Percentiles rank a stretch among this genome's conserved stretches.
Conservation (phyloP, 1,139 yeast species). For the Debaryomycetaceae sp. region DNA sequence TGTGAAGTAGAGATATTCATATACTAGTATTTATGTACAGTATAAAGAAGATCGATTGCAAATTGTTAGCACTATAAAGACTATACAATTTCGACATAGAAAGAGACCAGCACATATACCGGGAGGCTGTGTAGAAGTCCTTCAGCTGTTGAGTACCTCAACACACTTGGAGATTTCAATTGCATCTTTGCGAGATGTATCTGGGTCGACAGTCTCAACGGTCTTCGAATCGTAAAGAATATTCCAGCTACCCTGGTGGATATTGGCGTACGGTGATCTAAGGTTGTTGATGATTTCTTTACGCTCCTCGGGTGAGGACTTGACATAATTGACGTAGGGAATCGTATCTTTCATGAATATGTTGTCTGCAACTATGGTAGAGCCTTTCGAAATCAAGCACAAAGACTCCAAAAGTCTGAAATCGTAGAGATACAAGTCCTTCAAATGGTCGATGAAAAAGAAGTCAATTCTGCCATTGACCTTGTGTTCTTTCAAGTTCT, state of each 20-base stretch:
- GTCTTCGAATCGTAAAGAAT: conserved; percentile 36
- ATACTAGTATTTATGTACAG: background rate
- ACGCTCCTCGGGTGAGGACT: conserved; percentile 35
- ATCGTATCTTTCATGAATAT: conserved; percentile 35
- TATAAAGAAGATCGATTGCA: background rate
- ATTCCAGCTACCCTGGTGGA: conserved; percentile 42
- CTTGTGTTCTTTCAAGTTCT: conserved; percentile 9
- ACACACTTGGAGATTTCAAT: conserved; percentile 29
- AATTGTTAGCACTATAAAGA: background rate
- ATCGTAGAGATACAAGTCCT: conserved; percentile 39
- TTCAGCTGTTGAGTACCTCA: conserved; percentile 20
- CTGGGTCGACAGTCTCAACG: conserved; percentile 9
- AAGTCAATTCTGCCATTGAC: conserved; percentile 25
- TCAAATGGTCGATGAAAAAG: conserved; percentile 42
- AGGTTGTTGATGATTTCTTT: conserved; percentile 21
- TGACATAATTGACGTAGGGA: conserved; percentile 39
- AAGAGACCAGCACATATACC: background rate
- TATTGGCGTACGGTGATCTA: conserved; percentile 25
- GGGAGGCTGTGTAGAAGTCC: background rate
- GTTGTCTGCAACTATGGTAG: conserved; percentile 42
- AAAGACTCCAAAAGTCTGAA: conserved; percentile 40
- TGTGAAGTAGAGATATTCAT: background rate
- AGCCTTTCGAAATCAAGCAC: conserved; percentile 38
- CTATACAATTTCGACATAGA: background rate
- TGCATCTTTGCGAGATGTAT: conserved; percentile 20